phyloP scores from a whole-genome alignment of 75 land plant genomes.

The Isoetes taiwanensis region DNA sequence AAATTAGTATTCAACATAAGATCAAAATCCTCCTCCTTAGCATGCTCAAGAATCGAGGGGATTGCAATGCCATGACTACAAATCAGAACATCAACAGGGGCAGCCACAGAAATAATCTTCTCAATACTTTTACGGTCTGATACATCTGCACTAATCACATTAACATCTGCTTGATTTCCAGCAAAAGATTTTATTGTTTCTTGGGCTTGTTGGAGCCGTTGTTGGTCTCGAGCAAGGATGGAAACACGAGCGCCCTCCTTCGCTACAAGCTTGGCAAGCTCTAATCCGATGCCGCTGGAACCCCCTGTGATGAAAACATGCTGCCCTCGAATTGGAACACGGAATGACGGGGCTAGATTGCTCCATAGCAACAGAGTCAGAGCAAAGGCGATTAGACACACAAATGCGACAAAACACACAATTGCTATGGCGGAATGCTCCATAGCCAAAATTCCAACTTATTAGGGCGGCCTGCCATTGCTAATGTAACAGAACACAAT shows the following conservation, averaged over 20 bases:
- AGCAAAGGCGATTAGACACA: too few relatives aligned
- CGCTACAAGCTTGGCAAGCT: conserved; percentile 49
- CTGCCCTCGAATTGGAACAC: conserved; percentile 36
- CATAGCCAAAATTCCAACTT: too few relatives aligned
- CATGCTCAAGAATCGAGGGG: conserved; percentile 45
- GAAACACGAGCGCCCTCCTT: conserved; percentile 50
- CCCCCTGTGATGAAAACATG: conserved; percentile 77
- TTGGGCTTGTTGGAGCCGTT: conserved; percentile 42
- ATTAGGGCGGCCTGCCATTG: too few relatives aligned
- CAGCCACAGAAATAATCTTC: conserved; percentile 23
- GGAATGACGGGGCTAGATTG: conserved; percentile 21
- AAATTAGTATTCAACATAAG: conserved; percentile 49
- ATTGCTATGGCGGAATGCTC: too few relatives aligned
- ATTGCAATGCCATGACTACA: conserved; percentile 70
- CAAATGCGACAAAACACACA: too few relatives aligned
- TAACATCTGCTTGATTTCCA: conserved; percentile 37
- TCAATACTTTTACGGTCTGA: conserved; percentile 35
- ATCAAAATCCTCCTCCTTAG: conserved; percentile 37
- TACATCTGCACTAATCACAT: conserved; percentile 54
- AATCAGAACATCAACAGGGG: conserved; percentile 58
- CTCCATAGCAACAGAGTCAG: too few relatives aligned
- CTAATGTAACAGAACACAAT: too few relatives aligned
- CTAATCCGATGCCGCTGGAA: conserved; percentile 75
- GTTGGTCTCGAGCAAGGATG: conserved; percentile 48
- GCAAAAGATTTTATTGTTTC: background rate